Evolutionary conservation across 2,329 filamentous ascomycete species (phyloP), one percentile per base, ranked within the genome.

Genomic region (Xenoacremonium recifei): DNA sequence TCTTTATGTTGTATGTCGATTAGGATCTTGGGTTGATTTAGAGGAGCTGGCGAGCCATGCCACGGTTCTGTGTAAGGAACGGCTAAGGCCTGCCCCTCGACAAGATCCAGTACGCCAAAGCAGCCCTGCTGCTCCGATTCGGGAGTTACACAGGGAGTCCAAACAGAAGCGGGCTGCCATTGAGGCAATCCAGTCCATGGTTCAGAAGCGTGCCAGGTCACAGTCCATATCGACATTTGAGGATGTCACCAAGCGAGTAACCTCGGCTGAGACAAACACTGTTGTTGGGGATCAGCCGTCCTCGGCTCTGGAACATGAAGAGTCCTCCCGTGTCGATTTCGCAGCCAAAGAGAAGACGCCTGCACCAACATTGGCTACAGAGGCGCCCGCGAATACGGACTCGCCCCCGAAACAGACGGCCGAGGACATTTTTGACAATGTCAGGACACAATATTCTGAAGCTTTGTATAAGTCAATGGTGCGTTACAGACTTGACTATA

Each of bases 1-100:
- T 1, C 68, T 85, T 4, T 91, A 87, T 60, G 77, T 79, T 10
- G 60, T 89, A 19, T 90, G 84, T 62, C 82, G 78, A 54, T 68
- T 93, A 32, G 84, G 80, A 2, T 63, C 69, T 16, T 88, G 85
- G 84, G 73, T 87, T 17, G 76, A 82, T 47, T 59, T 85, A 38
- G 71, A 75, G 25, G 66, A 71, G 6, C 66, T 90, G 20, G 65
- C 66, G 18, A 59, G 63, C 10, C 62, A 70, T 29, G 77, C 80
- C 29, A 78, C 76, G 0, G 61, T 58, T 4, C 37, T 63, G 20
- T 64, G 54, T 33, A 54, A 47, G 18, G 56, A 66, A 10, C 63
- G 65, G 10, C 40, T 68, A 6, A 45, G 47, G 6, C 49, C 53
- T 18, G 20, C 37, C 13, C 40, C 43, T 13, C 54, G 47, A 19